Evolutionary conservation across 2,329 filamentous ascomycete genomes (phyloP).

Genomic region (Diaporthe citrichinensis): DNA sequence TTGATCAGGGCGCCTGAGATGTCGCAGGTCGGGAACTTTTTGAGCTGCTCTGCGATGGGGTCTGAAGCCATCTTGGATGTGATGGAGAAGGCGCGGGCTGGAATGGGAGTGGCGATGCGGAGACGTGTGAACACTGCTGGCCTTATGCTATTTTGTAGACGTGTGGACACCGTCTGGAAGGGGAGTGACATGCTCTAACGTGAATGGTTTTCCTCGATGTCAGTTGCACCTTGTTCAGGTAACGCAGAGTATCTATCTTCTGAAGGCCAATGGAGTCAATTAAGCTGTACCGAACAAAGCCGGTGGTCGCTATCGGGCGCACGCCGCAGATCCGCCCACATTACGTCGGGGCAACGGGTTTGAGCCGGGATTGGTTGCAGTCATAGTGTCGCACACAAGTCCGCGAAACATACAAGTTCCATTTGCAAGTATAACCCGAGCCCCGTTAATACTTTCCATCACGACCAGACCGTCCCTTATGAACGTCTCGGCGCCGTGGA

Average conservation of each 20-base stretch:
- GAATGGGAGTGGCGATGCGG: not conserved
- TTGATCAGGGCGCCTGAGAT: slow-evolving; percentile 67
- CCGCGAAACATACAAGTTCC: fast-evolving
- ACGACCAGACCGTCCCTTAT: not conserved
- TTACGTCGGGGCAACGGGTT: not conserved
- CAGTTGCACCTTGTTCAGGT: not conserved
- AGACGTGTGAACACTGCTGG: not conserved
- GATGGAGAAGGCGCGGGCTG: slow-evolving; percentile 4
- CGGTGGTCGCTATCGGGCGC: not conserved
- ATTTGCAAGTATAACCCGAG: not conserved
- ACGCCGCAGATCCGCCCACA: slow-evolving; percentile 7
- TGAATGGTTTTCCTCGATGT: not conserved
- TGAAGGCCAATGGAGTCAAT: not conserved
- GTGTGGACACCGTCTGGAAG: not conserved
- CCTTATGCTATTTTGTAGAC: not conserved
- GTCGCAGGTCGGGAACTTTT: slow-evolving; percentile 60
- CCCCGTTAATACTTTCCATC: not conserved
- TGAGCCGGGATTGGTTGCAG: not conserved
- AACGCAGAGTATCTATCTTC: no score
- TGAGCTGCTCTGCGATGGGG: slow-evolving; percentile 50
- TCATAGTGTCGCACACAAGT: not conserved
- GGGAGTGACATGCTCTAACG: not conserved
- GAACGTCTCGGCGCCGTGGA: not conserved
- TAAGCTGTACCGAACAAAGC: slow-evolving; percentile 17
- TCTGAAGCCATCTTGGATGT: slow-evolving; percentile 42